Evolutionary conservation across 306 rosid species (phyloP).

Genomic region (Gleditsia sinensis): DNA sequence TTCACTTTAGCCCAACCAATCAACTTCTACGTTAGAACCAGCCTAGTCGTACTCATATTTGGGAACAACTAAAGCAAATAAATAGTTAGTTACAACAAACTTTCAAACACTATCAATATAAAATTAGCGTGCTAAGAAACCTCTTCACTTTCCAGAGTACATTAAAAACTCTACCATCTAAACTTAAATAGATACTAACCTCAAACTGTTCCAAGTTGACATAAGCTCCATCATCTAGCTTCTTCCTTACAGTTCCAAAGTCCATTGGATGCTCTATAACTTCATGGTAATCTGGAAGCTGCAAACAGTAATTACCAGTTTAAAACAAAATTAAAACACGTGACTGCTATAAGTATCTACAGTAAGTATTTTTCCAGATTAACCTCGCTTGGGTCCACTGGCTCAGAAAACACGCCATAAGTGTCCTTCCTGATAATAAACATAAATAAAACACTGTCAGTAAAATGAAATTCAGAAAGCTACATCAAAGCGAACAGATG

Average conservation of each 20-base stretch:
- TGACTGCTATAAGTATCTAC: not conserved
- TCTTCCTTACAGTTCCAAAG: constrained; percentile 65
- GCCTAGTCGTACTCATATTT: not conserved
- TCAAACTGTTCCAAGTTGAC: constrained; percentile 63
- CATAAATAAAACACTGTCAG: constrained; percentile 27
- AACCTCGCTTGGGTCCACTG: constrained; percentile 77
- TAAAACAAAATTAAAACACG: not conserved
- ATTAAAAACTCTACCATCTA: not conserved
- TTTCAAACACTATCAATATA: not conserved
- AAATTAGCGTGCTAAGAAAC: not conserved
- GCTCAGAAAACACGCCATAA: constrained; percentile 68
- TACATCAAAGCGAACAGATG: constrained; percentile 34
- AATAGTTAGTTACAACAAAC: not conserved
- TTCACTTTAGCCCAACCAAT: not conserved
- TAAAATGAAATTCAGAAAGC: constrained; percentile 34
- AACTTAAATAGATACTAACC: constrained; percentile 40
- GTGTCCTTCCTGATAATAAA: constrained; percentile 64
- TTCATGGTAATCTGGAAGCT: constrained; percentile 79
- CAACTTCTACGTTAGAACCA: not conserved
- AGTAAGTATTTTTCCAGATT: constrained; percentile 22
- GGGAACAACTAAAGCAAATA: not conserved
- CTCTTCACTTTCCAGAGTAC: not conserved
- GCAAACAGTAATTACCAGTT: constrained; percentile 22
- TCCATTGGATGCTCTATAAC: constrained; percentile 71
- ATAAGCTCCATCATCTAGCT: constrained; percentile 53